Conservation (phyloP, 2,329 filamentous ascomycete species). For the Pleurostoma richardsiae region DNA sequence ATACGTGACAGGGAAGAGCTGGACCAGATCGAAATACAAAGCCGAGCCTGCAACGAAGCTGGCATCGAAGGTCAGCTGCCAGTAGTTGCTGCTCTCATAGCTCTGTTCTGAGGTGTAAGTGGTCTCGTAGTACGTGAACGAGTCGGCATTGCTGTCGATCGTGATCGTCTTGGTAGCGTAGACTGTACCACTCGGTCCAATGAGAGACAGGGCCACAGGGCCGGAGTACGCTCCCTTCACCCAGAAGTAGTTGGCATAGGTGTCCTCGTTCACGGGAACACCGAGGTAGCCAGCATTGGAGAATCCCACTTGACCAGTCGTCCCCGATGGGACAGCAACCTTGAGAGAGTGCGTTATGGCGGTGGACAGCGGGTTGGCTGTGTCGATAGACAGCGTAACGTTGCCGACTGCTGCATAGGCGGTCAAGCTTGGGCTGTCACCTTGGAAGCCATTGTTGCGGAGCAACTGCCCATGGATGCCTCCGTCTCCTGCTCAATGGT, state of each 20-base stretch:
- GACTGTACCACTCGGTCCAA: conserved; percentile 34
- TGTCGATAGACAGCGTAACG: conserved; percentile 35
- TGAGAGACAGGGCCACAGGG: conserved; percentile 39
- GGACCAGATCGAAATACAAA: conserved; percentile 7
- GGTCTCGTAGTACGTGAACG: conserved; percentile 48
- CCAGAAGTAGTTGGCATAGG: conserved; percentile 47
- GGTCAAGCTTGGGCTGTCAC: conserved; percentile 41
- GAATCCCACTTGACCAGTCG: conserved; percentile 34
- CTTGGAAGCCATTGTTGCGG: conserved; percentile 66
- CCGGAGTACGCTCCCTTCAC: conserved; percentile 44
- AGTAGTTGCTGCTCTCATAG: conserved; percentile 49
- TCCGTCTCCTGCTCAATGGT: conserved; percentile 39
- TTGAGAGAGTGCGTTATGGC: conserved; percentile 47
- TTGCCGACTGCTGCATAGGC: conserved; percentile 27
- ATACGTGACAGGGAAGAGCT: conserved; percentile 9
- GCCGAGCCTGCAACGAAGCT: conserved; percentile 1
- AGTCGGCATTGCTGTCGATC: conserved; percentile 28
- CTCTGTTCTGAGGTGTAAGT: conserved; percentile 34
- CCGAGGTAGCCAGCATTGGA: conserved; percentile 54
- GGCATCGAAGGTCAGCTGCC: conserved; percentile 7
- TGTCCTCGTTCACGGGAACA: conserved; percentile 42
- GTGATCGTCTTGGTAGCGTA: conserved; percentile 42
- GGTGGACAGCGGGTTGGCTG: conserved; percentile 42
- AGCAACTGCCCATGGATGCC: conserved; percentile 70
- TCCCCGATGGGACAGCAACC: conserved; percentile 24